Evolutionary conservation across 768 basidiomycete species (phyloP).

Genomic region (Tricholomella constricta): DNA sequence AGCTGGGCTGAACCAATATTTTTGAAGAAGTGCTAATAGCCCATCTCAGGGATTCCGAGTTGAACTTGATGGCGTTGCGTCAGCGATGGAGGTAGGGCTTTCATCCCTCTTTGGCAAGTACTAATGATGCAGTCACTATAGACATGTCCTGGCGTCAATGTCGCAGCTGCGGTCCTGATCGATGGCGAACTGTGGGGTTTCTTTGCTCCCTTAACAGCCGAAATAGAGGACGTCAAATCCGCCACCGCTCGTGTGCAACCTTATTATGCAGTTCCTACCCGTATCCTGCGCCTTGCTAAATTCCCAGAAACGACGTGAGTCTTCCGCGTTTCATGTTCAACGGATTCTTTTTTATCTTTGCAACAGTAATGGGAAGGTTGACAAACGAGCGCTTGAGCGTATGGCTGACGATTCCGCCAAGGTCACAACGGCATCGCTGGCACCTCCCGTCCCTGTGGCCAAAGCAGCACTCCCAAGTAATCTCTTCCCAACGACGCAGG

Average conservation of each 20-base stretch:
- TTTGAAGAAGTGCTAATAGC: not conserved
- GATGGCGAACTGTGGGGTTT: conserved; percentile 58
- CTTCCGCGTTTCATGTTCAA: not conserved
- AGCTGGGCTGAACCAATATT: not conserved
- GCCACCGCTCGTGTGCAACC: conserved; percentile 52
- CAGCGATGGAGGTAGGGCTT: conserved; percentile 51
- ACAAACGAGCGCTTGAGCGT: conserved; percentile 45
- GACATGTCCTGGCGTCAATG: conserved; percentile 26
- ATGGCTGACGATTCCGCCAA: conserved; percentile 28
- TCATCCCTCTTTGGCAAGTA: not conserved
- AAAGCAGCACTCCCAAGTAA: not conserved
- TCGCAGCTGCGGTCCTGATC: conserved; percentile 53
- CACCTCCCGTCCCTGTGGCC: not conserved
- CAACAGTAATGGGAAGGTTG: conserved; percentile 51
- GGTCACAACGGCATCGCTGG: not conserved
- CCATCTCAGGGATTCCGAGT: conserved; percentile 54
- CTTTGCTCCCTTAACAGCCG: conserved; percentile 40
- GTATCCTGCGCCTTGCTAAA: conserved; percentile 40
- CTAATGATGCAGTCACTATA: not conserved
- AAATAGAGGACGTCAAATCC: conserved; percentile 39
- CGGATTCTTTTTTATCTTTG: not conserved
- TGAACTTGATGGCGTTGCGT: conserved; percentile 59
- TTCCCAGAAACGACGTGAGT: conserved; percentile 56
- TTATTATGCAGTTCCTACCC: conserved; percentile 58
- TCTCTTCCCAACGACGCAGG: conserved; percentile 7